Evolutionary conservation across 257 asterid genomes (phyloP), one percentile per base, ranked within the genome.

Genomic region (Phtheirospermum japonicum): DNA sequence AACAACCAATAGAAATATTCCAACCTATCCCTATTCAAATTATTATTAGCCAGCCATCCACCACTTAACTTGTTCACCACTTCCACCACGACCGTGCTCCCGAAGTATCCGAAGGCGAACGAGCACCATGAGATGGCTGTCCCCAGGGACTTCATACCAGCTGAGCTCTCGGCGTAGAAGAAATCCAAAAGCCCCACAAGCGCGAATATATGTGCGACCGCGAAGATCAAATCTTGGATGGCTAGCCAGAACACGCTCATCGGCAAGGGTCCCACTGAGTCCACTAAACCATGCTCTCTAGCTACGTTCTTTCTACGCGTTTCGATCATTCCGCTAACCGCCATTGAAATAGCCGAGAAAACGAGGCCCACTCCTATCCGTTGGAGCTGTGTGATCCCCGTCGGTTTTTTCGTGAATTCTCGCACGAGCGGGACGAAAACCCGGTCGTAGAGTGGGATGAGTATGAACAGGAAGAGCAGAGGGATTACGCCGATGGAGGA

Each of bases 381-480:
- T 34, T 84, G 93, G 70, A 89, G 95, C 39, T 77, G 85, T 13
- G 89, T 76, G 63, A 89, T 89, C 5, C 96, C 96, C 0, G 93
- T 80, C 4, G 89, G 93, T 61, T 75, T 89, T 63, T 85, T 78
- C 0, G 96, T 86, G 70, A 82, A 52, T 60, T 73, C 83, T 2
- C 82, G 68, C 19, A 81, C 85, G 36, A 80, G 0, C 0, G 95
- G 90, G 49, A 84, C 54, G 45, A 86, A 89, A 1, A 80, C 4
- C 0, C 63, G 73, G 59, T 89, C 95, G 28, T 89, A 86, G 0
- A 81, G 9, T 3, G 93, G 95, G 71, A 89, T 65, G 0, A 84
- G 77, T 7, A 85, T 13, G 71, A 71, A 61, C 87, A 80, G 76
- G 77, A 79, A 82, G 1, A 75, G 14, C 7, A 86, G 66, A 8